Base-by-base conservation (phyloP, 768 basidiomycete species). In the Rhizopogon vinicolor region DNA sequence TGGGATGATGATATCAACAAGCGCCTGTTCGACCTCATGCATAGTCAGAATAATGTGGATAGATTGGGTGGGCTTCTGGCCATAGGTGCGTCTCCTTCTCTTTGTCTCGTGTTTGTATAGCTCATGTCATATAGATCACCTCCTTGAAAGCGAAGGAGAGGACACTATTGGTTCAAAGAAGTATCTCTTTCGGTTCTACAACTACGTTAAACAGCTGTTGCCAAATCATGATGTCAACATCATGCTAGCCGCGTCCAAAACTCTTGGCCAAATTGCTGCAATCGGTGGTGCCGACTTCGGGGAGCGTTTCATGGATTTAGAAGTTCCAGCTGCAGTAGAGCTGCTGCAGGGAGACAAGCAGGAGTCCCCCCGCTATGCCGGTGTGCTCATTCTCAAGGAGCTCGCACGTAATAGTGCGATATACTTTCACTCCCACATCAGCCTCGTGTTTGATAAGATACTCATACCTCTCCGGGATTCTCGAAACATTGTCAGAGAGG, bases 161-260 rank as follows among this genome's bases (percentile, higher is more conserved):
- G 90, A 91, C 68, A 85, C 84, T 8, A 83, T 91, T 49, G 89
- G 92, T 68, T 86, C 87, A 42, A 89, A 86, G 64, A 77, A 85
- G 41, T 86, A 89, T 60, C 82, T 91, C 40, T 93, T 89, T 71
- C 84, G 91, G 50, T 87, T 95, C 68, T 92, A 88, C 75, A 91
- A 92, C 72, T 95, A 97, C 73, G 87, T 97, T 71, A 92, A 93
- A 67, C 85, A 90, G 41, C 81, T 96, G n/a, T 79, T 97, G 18
- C 93, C 93, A 4, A 91, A 91, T 65, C 81, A 86, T 51, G 96
- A 98, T 68, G 83, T 93, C 64, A 89, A 90, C 68, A 85, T 99
- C 66, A 98, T 98, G 94, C 80, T 94, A 37, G 84, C 89, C 8
- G 93, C 93, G 1, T 93, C 94, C n/a, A 91, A 93, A 68, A 93